phyloP scores from a whole-genome alignment of 1,284 basidiomycete genomes.

The Porodaedalea pini region DNA sequence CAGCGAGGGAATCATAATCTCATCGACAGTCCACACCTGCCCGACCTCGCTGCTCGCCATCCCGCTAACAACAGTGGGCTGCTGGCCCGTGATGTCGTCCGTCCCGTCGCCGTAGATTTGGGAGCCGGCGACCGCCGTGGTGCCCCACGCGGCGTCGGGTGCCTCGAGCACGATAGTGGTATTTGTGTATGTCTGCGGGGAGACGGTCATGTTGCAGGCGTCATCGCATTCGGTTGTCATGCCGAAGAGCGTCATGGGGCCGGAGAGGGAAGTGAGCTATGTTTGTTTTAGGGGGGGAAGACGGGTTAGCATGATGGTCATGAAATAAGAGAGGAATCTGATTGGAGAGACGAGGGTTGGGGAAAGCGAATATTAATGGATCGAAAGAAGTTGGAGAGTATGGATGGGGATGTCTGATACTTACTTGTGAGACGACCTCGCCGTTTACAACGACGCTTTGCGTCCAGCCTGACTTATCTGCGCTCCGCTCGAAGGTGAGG shows the following conservation, averaged over 20 bases:
- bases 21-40: conserved; percentile 12
- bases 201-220: conserved; percentile 11
- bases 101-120: conserved; percentile 13
- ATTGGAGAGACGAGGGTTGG: background rate
- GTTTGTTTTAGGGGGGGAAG: too few relatives aligned
- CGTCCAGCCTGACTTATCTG: conserved; percentile 15
- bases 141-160: conserved; percentile 12
- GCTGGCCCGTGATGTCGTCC: background rate
- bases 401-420: background rate
- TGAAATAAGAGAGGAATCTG: too few relatives aligned
- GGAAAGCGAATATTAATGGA: background rate
- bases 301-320: too few relatives aligned
- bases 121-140: conserved; percentile 8
- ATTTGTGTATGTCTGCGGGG: conserved; percentile 20
- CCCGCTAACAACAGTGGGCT: conserved; percentile 11
- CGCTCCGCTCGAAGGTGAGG: conserved; percentile 15
- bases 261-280: conserved; percentile 15
- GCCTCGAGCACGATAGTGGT: conserved; percentile 18
- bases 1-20: conserved; percentile 12
- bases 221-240: conserved; percentile 20
- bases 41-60: conserved; percentile 13
- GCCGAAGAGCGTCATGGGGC: conserved; percentile 21
- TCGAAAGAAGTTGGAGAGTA: too few relatives aligned
- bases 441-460: conserved; percentile 9
- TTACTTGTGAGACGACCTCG: conserved; percentile 13